Evolutionary conservation across 306 rosid species (phyloP).

Genomic region (Carpinus fangiana): DNA sequence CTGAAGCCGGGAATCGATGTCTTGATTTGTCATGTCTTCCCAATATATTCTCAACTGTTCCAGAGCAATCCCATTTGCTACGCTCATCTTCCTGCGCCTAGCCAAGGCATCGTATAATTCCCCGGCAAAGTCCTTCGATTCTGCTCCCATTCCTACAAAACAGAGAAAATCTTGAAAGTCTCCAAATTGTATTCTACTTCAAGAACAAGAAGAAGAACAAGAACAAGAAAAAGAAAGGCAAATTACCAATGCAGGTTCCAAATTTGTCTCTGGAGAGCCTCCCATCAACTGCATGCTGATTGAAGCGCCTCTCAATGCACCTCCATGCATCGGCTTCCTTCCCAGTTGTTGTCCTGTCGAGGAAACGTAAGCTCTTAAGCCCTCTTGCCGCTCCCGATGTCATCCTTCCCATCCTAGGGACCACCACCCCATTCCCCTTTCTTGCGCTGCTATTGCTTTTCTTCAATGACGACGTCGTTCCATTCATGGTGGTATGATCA

Average conservation of each 20-base stretch:
- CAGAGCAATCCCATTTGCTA: conserved; percentile 44
- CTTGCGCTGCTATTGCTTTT: conserved; percentile 24
- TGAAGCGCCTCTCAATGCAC: conserved; percentile 55
- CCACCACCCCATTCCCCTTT: conserved; percentile 30
- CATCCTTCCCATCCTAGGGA: conserved; percentile 27
- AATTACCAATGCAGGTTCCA: conserved; percentile 74
- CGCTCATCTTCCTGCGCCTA: conserved; percentile 50
- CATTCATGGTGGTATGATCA: neutral
- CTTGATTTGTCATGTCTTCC: conserved; percentile 82
- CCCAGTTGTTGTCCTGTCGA: conserved; percentile 63
- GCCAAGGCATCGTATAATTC: conserved; percentile 71
- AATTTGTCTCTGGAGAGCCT: conserved; percentile 68
- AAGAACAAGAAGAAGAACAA: neutral
- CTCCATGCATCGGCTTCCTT: conserved; percentile 79
- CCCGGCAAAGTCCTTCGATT: conserved; percentile 84
- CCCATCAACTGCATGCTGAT: conserved; percentile 42
- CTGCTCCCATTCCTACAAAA: conserved; percentile 78
- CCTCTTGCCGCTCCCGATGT: conserved; percentile 64
- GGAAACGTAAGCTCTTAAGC: conserved; percentile 69
- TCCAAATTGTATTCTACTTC: conserved; percentile 12
- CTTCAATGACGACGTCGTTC: neutral
- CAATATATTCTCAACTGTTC: conserved; percentile 61
- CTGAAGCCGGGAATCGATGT: conserved; percentile 75
- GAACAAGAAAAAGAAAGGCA: no score
- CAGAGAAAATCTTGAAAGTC: conserved; percentile 9